phyloP scores from a whole-genome alignment of 1,284 basidiomycete genomes.

The Exsudoporus floridanus region DNA sequence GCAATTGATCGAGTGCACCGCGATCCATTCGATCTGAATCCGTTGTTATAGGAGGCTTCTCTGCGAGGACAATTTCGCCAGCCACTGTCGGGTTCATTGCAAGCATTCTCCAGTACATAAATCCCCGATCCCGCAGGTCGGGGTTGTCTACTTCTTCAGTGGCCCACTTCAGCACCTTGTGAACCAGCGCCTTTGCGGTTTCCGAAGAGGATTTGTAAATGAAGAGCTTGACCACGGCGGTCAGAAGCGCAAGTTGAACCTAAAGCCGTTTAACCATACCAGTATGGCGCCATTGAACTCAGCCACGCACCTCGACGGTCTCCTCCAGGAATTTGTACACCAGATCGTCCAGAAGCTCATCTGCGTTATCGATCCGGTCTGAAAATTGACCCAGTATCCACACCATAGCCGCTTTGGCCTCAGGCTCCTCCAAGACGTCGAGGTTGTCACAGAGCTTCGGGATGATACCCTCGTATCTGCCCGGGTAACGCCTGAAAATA shows the following conservation, averaged over 20 bases:
- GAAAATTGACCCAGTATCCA: constrained; percentile 99
- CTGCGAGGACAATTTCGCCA: constrained; percentile 87
- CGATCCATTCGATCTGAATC: constrained; percentile 98
- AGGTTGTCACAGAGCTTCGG: constrained; percentile 90
- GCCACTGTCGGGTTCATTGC: constrained; percentile 92
- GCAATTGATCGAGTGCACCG: constrained; percentile 87
- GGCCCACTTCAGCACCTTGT: constrained; percentile 94
- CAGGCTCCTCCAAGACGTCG: constrained; percentile 91
- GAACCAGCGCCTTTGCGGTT: constrained; percentile 86
- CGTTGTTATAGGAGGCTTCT: constrained; percentile 96
- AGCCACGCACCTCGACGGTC: constrained; percentile 70
- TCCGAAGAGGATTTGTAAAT: constrained; percentile 87
- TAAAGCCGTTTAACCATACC: constrained; percentile 33
- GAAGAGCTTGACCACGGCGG: constrained; percentile 96
- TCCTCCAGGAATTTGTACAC: constrained; percentile 93
- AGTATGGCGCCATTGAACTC: background rate
- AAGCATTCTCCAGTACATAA: constrained; percentile 99
- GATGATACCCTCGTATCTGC: constrained; percentile 94
- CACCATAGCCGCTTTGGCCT: constrained; percentile 95
- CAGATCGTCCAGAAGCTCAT: constrained; percentile 92
- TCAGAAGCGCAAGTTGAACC: constrained; percentile 95
- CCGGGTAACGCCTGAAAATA: constrained; percentile 96
- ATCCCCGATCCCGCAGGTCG: constrained; percentile 94
- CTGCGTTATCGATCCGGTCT: constrained; percentile 93
- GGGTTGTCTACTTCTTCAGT: constrained; percentile 98